Conservation (phyloP, 2,329 filamentous ascomycete genomes). For the Xylariaceae sp. region DNA sequence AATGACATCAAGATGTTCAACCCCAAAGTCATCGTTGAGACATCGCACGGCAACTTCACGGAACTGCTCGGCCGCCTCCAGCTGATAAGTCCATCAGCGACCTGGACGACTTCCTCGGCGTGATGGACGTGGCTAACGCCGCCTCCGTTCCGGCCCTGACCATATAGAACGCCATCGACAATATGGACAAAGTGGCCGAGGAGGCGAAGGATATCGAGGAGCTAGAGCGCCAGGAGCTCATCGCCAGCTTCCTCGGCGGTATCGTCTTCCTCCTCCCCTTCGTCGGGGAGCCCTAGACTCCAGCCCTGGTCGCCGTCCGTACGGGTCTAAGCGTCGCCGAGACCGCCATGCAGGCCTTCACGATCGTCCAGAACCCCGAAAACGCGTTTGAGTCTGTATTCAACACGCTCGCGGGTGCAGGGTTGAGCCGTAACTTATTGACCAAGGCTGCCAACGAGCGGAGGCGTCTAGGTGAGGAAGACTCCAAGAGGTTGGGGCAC, state of each 20-base stretch:
- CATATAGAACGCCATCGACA: conserved; percentile 26
- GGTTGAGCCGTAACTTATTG: conserved; percentile 4
- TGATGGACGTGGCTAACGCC: conserved; percentile 30
- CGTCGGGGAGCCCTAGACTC: conserved; percentile 22
- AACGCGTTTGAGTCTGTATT: conserved; percentile 24
- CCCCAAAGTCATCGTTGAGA: conserved; percentile 29
- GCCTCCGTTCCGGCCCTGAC: conserved; percentile 28
- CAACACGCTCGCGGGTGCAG: conserved; percentile 5
- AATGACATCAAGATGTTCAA: conserved; percentile 25
- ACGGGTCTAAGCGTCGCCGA: conserved; percentile 16
- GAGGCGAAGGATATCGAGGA: conserved; percentile 34
- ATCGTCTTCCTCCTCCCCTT: conserved; percentile 39
- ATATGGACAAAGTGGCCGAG: conserved; percentile 33
- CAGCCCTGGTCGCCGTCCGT: conserved; percentile 10
- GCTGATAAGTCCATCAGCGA: conserved; percentile 4
- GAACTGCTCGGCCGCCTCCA: conserved; percentile 21
- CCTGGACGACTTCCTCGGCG: conserved; percentile 3
- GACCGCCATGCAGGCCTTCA: conserved; percentile 27
- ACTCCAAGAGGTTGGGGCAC: conserved; percentile 4
- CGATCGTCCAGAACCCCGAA: conserved; percentile 26
- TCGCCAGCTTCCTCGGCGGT: conserved; percentile 37
- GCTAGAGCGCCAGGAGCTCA: conserved; percentile 35
- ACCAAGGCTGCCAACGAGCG: conserved; percentile 2
- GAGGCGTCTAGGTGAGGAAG: background rate
- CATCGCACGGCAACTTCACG: conserved; percentile 18